phyloP scores from a whole-genome alignment of 73 alveolate species.

The Diophrys appendiculata region DNA sequence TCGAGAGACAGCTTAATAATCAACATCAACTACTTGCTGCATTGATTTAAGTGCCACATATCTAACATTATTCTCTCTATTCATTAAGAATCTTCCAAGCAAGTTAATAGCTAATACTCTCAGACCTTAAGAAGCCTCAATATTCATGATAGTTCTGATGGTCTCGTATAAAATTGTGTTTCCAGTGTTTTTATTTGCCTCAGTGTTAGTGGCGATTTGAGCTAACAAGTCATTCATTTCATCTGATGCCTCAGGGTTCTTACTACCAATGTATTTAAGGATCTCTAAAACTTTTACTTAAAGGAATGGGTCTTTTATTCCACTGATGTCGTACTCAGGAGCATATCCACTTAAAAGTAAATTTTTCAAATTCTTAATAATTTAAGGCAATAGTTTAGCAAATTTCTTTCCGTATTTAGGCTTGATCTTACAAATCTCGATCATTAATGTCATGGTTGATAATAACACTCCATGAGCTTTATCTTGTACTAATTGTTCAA shows the following conservation, averaged over 20 bases:
- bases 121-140: constrained; percentile 84
- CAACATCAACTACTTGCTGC: constrained; percentile 86
- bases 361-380: constrained; percentile 83
- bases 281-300: constrained; percentile 89
- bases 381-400: constrained; percentile 84
- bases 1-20: constrained; percentile 87
- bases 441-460: constrained; percentile 79
- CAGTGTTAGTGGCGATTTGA: constrained; percentile 95
- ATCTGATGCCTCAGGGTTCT: constrained; percentile 86
- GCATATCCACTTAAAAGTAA: constrained; percentile 88
- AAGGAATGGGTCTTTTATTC: constrained; percentile 98
- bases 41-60: constrained; percentile 91
- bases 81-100: constrained; percentile 85
- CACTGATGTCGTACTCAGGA: constrained; percentile 95
- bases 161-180: constrained; percentile 95
- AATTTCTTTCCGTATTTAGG: constrained; percentile 80
- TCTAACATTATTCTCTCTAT: constrained; percentile 88
- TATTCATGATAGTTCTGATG: constrained; percentile 95
- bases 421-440: constrained; percentile 75
- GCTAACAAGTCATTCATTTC: constrained; percentile 95
- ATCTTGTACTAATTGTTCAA: constrained; percentile 87
- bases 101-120: constrained; percentile 84
- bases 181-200: constrained; percentile 86
- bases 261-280: constrained; percentile 81
- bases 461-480: constrained; percentile 87